Conservation (phyloP, 1,139 yeast genomes). For the Saccharomyces hybrid region DNA sequence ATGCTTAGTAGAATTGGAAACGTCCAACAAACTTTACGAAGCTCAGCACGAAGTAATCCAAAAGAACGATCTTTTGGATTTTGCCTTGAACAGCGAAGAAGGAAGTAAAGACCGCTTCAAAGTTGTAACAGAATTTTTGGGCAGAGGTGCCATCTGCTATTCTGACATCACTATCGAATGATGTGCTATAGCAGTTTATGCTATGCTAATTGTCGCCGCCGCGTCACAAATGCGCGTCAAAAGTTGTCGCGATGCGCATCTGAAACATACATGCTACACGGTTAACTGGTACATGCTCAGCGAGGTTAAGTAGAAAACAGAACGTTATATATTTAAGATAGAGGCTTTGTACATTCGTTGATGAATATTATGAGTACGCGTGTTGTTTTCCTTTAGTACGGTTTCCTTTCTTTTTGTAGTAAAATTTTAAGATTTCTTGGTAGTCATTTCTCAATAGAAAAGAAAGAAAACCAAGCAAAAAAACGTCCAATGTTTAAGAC, state of each 20-base stretch:
- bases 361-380: not conserved
- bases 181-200: not conserved
- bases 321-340: not conserved
- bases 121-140: constrained; percentile 71
- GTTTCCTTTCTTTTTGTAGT: not conserved
- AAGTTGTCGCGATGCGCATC: not conserved
- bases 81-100: constrained; percentile 49
- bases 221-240: not conserved
- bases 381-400: not conserved
- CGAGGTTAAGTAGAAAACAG: not conserved
- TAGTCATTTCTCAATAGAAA: not conserved
- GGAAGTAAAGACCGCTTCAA: constrained; percentile 51
- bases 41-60: constrained; percentile 58
- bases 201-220: not conserved
- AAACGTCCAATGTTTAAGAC: constrained; percentile 23
- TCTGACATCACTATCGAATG: constrained; percentile 4
- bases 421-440: not conserved
- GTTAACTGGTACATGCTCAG: not conserved
- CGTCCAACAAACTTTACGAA: constrained; percentile 49
- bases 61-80: constrained; percentile 54
- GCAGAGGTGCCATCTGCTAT: constrained; percentile 75
- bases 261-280: not conserved
- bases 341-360: not conserved
- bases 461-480: not conserved
- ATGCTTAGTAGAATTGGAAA: constrained; percentile 64